Base-by-base conservation (phyloP, 331 rosid genomes). In the Stylosanthes scabra region DNA sequence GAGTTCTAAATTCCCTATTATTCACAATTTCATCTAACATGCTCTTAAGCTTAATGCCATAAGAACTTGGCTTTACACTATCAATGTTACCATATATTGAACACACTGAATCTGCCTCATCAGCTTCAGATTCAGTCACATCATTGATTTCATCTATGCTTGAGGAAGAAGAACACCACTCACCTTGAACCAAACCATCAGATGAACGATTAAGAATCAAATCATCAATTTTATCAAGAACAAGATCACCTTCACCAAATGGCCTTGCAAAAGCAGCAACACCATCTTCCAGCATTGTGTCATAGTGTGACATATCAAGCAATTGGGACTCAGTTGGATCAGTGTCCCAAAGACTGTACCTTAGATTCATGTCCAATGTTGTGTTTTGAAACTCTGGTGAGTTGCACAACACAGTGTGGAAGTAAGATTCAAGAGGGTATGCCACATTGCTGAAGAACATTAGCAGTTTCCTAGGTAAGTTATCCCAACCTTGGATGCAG, bases 401-500 rank as follows among this genome's bases (percentile, higher is more conserved):
- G 81, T 89, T 93, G 63, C 98, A 90, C 15, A 91, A 50, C 15
- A 89, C 80, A 15, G 93, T 84, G 75, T 93, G 98, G 84, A 93
- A 93, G 79, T 93, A 93, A 6, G 86, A 81, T 63, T 88, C 88
- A 28, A 83, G 70, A 28, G 98, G 93, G 74, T 81, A 86, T 8
- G 71, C 79, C 68, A 86, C 84, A 72, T 90, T 93, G 84, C 63
- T 90, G 78, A 87, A 82, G 87, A 90, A 93, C 97, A 90, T 86
- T 58, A 93, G 84, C 10, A 90, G 76, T 28, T 46, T 84, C 76
- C 97, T 86, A 5, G 98, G 96, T 50, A 91, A 75, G 63, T 93
- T 93, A 75, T 90, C 98, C 97, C 97, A 90, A 13, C 96, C 98
- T 9, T 57, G 66, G 2, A 93, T 77, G 52, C 97, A 88, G 63